Base-by-base conservation (phyloP, 2,329 filamentous ascomycete genomes). In the Aspergillus brunneoviolaceus region DNA sequence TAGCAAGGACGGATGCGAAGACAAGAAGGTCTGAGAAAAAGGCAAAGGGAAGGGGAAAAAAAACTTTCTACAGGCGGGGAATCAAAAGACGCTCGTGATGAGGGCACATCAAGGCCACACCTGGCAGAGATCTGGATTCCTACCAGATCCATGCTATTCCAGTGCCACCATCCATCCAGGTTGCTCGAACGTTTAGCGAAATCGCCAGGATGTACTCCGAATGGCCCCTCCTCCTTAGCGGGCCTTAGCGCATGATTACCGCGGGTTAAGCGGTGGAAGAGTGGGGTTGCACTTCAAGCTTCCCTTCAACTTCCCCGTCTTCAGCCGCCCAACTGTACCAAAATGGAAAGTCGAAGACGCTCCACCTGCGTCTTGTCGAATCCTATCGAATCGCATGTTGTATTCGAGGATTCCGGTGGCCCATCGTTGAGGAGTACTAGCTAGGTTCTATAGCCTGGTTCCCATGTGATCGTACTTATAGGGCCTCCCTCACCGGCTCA, bases 241-340 rank as follows among this genome's bases (percentile, higher is more conserved):
- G 39, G 53, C 42, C n/a, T 55, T 55, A 55, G 53, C 53, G 53
- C 39, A 31, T 48, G 31, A 47, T 35, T 29, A 55, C 52, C 42
- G 53, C 53, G 27, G 35, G 51, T 53, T n/a, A 39, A 53, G 31
- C 39, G n/a, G 53, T 29, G 39, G 27, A 35, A 31, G 53, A 48
- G 39, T 45, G 39, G 39, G 39, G 39, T 45, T 45, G 5, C 39
- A n/a, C 33, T 16, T 35, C 33, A 16, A 35, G 33, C 11, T 16
- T 35, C 33, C 33, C 33, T 35, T 35, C 11, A 16, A 4, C 16
- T 49, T 33, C 53, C 53, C 53, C 53, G 42, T 55, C 53, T 55
- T 55, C 53, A 29, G 11, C 27, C 31, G 42, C 53, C 39, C 39
- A 45, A 45, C 39, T 9, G 39, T 7, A 5, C 39, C 39, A 45